Conservation (phyloP, 108 stramenopile species). For the Aurantiochytrium sp. region DNA sequence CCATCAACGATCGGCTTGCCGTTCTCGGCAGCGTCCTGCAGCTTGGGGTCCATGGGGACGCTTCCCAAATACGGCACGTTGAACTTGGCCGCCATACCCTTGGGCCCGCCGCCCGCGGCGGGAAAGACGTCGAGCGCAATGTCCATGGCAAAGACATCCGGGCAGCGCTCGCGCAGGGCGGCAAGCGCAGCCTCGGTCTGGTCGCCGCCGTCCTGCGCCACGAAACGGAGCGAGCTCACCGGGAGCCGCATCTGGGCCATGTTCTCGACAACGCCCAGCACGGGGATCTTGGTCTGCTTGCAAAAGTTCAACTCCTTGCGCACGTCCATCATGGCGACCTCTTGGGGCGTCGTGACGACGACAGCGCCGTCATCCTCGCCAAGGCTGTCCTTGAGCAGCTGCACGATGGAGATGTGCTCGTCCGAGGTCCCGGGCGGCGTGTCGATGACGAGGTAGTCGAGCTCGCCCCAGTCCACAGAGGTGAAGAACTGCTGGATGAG, state of each 20-base stretch:
- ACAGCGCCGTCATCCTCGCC: slow-evolving; percentile 53
- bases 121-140: slow-evolving; percentile 72
- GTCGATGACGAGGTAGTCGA: slow-evolving; percentile 95
- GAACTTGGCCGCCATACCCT: slow-evolving; percentile 79
- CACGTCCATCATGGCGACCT: slow-evolving; percentile 94
- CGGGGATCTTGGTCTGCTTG: slow-evolving; percentile 81
- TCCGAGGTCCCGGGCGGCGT: slow-evolving; percentile 99
- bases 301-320: slow-evolving; percentile 98
- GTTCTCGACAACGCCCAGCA: slow-evolving; percentile 96
- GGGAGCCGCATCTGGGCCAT: slow-evolving; percentile 75
- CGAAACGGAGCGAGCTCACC: slow-evolving; percentile 64
- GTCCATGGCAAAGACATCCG: slow-evolving; percentile 60
- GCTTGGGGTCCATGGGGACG: slow-evolving; percentile 86
- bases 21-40: slow-evolving; percentile 82
- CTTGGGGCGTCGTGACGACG: slow-evolving; percentile 97
- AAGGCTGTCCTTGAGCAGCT: slow-evolving; percentile 76
- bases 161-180: slow-evolving; percentile 63
- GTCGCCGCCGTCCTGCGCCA: slow-evolving; percentile 42
- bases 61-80: slow-evolving; percentile 80
- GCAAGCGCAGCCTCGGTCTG: slow-evolving; percentile 62
- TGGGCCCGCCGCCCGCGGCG: slow-evolving; percentile 65
- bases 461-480: slow-evolving; percentile 67
- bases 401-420: slow-evolving; percentile 96
- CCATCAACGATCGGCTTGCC: slow-evolving; percentile 48
- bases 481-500: slow-evolving; percentile 98